These are phyloP conservation scores for Aspergillus sp. DNA, from an alignment of 2,329 filamentous ascomycete genomes.

Conservation along the genomic window DNA sequence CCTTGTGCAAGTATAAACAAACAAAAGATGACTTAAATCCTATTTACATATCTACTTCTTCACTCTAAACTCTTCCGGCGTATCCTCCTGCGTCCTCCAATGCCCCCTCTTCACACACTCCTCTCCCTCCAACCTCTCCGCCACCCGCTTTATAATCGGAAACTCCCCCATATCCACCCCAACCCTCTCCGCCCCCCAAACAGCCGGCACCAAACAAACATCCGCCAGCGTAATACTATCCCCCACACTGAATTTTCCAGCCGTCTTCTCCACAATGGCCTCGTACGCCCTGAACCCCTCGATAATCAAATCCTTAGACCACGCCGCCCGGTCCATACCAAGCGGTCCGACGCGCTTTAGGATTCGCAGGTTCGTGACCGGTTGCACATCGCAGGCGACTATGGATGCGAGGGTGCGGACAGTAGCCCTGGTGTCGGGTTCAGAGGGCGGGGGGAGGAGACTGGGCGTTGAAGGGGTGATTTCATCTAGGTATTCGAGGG, in stretches of 20 bases:
- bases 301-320: slow-evolving; percentile 48
- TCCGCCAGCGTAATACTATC: slow-evolving; percentile 54
- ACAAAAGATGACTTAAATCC: not conserved
- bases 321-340: slow-evolving; percentile 40
- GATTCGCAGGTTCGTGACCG: slow-evolving; percentile 53
- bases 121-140: slow-evolving; percentile 41
- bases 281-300: slow-evolving; percentile 55
- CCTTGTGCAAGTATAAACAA: not conserved
- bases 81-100: slow-evolving; percentile 52
- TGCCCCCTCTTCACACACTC: slow-evolving; percentile 48
- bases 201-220: slow-evolving; percentile 51
- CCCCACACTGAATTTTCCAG: slow-evolving; percentile 51
- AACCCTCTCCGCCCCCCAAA: slow-evolving; percentile 52
- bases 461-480: slow-evolving; percentile 36
- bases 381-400: slow-evolving; percentile 53
- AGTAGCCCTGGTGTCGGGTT: slow-evolving; percentile 40
- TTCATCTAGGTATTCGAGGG: slow-evolving; percentile 58
- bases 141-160: slow-evolving; percentile 43
- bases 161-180: slow-evolving; percentile 48
- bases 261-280: slow-evolving; percentile 24
- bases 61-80: slow-evolving; percentile 38
- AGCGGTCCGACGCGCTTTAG: slow-evolving; percentile 44
- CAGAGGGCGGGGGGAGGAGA: slow-evolving; percentile 42
- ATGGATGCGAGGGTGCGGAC: slow-evolving; percentile 51
- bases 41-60: not conserved